A percentile compares a stretch with the other conserved stretches of the same genome.
Conservation (phyloP, 345 rosid species). For the Ailanthus altissimus region DNA sequence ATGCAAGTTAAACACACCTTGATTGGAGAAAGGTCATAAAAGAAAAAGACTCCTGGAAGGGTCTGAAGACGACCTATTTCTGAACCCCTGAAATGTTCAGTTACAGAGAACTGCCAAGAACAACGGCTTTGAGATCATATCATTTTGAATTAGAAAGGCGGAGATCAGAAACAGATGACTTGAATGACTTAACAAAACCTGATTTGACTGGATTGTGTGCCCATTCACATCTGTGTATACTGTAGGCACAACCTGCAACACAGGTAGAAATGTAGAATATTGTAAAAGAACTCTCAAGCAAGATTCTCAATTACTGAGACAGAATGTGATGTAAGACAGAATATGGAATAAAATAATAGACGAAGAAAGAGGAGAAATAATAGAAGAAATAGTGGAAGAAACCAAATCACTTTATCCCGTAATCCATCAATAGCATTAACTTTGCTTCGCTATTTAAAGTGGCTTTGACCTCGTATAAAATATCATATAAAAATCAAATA, state of each 20-base stretch:
- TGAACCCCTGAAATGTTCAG: constrained; percentile 76
- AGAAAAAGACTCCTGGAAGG: constrained; percentile 90
- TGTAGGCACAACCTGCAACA: constrained; percentile 85
- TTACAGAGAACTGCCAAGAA: constrained; percentile 76
- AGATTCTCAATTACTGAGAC: not conserved
- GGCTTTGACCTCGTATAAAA: too few relatives aligned
- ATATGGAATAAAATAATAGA: too few relatives aligned
- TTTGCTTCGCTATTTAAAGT: too few relatives aligned
- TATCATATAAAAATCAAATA: too few relatives aligned
- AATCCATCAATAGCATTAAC: too few relatives aligned
- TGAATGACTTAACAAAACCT: constrained; percentile 44
- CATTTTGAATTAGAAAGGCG: constrained; percentile 20
- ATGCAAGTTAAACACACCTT: constrained; percentile 51
- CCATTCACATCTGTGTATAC: constrained; percentile 79
- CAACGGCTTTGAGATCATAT: constrained; percentile 11
- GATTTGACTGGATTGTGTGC: constrained; percentile 82
- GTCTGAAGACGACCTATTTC: constrained; percentile 68
- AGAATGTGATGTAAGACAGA: not conserved
- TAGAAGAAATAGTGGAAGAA: too few relatives aligned
- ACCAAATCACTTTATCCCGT: too few relatives aligned
- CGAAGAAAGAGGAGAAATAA: too few relatives aligned
- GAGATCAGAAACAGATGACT: not conserved
- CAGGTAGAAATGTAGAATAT: not conserved
- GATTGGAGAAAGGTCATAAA: constrained; percentile 97
- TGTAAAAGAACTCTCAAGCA: not conserved